Evolutionary conservation across 2,329 filamentous ascomycete species (phyloP), one percentile per base, ranked within the genome.

Genomic region (Diaporthe helianthi): DNA sequence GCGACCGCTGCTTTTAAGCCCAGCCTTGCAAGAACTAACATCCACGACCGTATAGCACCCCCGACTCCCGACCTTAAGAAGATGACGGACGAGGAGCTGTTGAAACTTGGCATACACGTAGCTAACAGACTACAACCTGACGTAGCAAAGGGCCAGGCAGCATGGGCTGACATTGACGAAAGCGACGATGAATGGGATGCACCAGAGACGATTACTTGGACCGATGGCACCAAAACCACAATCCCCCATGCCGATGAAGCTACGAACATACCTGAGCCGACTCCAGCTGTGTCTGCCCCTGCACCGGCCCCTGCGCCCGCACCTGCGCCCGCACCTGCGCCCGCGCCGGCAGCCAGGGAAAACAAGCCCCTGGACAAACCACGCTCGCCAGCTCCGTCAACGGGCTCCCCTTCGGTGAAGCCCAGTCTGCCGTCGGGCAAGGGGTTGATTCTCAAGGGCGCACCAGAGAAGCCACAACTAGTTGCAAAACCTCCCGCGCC

Each of bases 111-210:
- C 38, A 96, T 96, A 75, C 93, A 96, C 77, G 87, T 97, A 80
- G 92, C 93, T 68, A 93, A 87, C 74, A 90, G 93, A 74, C 82
- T 96, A 68, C 90, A 93, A 73, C 87, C 91, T 61, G 92, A 95
- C 73, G 92, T 94, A 76, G 80, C 84, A 65, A 88, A 88, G 69
- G 92, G 92, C 70, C 91, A 94, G 75, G 89, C 90, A 38, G 69
- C 63, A 78, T 97, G 93, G 93, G 93, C 93, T 29, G 93, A 97
- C 76, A 94, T 95, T 71, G 69, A 71, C 22, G 93, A 96, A 71
- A 93, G 96, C 69, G 93, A 96, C 73, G 92, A 94, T 75, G 93
- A 96, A 46, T 92, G 95, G 76, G 95, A 93, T 92, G 91, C 90
- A 17, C 93, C 93, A 2, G 92, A 96, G 73, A 89, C 91, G 65